Percentiles rank a stretch among this genome's conserved stretches.
These are phyloP conservation scores for Boletus rubescentipes DNA, from an alignment of 768 basidiomycete species.

Conservation along the genomic window DNA sequence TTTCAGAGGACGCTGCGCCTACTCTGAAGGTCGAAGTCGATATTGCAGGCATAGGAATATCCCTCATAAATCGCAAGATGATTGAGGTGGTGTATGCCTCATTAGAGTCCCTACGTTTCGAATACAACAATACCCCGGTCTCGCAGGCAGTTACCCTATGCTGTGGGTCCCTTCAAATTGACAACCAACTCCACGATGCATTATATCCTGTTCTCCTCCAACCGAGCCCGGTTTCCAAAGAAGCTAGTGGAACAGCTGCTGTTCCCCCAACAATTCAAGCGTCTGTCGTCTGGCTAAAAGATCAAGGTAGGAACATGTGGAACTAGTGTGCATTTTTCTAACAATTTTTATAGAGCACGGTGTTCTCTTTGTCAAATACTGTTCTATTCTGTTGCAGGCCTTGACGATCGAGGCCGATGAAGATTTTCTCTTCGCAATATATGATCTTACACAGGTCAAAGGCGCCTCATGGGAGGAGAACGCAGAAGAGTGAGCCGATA, in stretches of 20 bases:
- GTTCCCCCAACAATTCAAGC: slow-evolving; percentile 82
- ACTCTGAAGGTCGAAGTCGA: slow-evolving; percentile 68
- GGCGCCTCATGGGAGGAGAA: slow-evolving; percentile 88
- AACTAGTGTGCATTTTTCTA: background rate
- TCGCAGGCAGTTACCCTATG: slow-evolving; percentile 80
- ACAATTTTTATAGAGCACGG: slow-evolving; percentile 72
- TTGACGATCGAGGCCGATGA: slow-evolving; percentile 97
- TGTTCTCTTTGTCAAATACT: slow-evolving; percentile 97
- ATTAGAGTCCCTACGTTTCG: slow-evolving; percentile 73
- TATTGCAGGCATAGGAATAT: slow-evolving; percentile 89
- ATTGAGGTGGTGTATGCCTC: slow-evolving; percentile 90
- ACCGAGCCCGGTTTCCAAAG: slow-evolving; percentile 83
- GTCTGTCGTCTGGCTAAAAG: slow-evolving; percentile 88
- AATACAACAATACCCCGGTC: slow-evolving; percentile 76
- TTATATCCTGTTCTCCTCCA: slow-evolving; percentile 93
- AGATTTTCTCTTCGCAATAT: slow-evolving; percentile 88
- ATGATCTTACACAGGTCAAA: slow-evolving; percentile 89
- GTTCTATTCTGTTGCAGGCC: slow-evolving; percentile 89
- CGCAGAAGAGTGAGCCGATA: slow-evolving; percentile 61
- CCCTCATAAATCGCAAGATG: slow-evolving; percentile 83
- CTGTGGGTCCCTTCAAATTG: slow-evolving; percentile 88
- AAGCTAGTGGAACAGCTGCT: slow-evolving; percentile 71
- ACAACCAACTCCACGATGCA: slow-evolving; percentile 97
- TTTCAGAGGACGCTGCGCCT: slow-evolving; percentile 69
- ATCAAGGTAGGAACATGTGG: slow-evolving; percentile 61